phyloP scores from a whole-genome alignment of 768 basidiomycete genomes.

The Lepiota subincarnata region DNA sequence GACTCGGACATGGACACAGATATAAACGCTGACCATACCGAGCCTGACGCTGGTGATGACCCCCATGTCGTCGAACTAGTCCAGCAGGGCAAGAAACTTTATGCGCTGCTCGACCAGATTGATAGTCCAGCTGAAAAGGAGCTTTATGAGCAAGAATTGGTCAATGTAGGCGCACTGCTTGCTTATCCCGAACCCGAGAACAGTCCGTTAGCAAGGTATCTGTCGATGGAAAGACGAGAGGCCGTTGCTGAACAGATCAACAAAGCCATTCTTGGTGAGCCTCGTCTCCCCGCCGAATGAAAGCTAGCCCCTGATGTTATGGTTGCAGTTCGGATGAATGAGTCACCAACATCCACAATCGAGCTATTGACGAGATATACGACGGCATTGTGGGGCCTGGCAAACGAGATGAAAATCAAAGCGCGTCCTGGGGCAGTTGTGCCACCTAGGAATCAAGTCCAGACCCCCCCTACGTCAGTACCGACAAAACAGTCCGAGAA shows the following conservation, averaged over 20 bases:
- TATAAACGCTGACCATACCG: not conserved
- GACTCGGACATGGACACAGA: conserved; percentile 4
- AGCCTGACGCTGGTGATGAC: not conserved
- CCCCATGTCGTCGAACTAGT: conserved; percentile 9
- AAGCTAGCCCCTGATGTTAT: not conserved
- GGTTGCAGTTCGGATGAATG: conserved; percentile 44
- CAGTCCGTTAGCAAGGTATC: conserved; percentile 71
- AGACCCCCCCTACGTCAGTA: conserved; percentile 8
- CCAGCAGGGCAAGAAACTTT: conserved; percentile 55
- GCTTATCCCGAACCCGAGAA: conserved; percentile 81
- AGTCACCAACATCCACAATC: conserved; percentile 52
- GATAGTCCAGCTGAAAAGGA: conserved; percentile 50
- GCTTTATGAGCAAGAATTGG: conserved; percentile 65
- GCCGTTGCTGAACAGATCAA: conserved; percentile 87
- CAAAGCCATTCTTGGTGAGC: conserved; percentile 78
- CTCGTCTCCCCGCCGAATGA: not conserved
- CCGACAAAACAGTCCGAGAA: conserved; percentile 14
- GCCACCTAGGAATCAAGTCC: conserved; percentile 29
- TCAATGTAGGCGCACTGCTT: conserved; percentile 70
- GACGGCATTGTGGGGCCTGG: conserved; percentile 51
- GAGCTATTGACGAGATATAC: conserved; percentile 68
- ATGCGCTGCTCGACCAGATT: conserved; percentile 56
- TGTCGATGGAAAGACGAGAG: conserved; percentile 73
- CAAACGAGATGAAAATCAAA: conserved; percentile 47
- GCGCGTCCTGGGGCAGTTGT: conserved; percentile 44